These are phyloP conservation scores for Deuterostichococcus epilithicus DNA, from an alignment of 139 green algal species.

Conservation along the genomic window DNA sequence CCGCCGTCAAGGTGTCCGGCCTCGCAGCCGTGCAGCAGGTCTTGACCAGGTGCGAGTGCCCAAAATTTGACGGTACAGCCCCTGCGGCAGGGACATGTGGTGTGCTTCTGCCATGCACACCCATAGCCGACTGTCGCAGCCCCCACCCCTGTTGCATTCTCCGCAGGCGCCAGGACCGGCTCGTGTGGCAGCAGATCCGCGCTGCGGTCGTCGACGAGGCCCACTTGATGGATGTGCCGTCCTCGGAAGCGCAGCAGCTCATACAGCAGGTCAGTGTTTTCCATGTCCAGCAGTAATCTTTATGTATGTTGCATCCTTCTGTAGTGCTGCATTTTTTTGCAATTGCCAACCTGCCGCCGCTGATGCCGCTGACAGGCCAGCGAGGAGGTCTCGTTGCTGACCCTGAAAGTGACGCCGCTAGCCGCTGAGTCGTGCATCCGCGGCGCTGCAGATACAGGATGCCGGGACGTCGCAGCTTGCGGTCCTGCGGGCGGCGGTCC, in stretches of 20 bases:
- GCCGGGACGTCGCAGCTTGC: not conserved
- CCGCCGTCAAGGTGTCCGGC: not conserved
- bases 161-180: not conserved
- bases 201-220: not conserved
- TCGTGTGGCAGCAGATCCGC: not conserved
- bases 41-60: not conserved
- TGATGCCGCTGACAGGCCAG: too few relatives aligned
- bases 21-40: not conserved
- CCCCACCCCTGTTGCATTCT: not conserved
- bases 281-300: too few relatives aligned
- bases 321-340: too few relatives aligned
- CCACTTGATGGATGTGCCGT: not conserved
- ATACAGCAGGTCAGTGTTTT: not conserved
- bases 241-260: not conserved
- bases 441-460: not conserved
- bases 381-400: too few relatives aligned
- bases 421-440: too few relatives aligned
- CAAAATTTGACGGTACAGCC: too few relatives aligned
- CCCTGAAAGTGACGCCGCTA: too few relatives aligned
- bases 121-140: too few relatives aligned
- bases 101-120: too few relatives aligned
- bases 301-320: too few relatives aligned
- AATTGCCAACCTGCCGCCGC: too few relatives aligned
- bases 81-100: too few relatives aligned
- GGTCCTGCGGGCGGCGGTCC: not conserved